phyloP scores from a whole-genome alignment of 2,329 filamentous ascomycete genomes.

The Trichophyton simii region DNA sequence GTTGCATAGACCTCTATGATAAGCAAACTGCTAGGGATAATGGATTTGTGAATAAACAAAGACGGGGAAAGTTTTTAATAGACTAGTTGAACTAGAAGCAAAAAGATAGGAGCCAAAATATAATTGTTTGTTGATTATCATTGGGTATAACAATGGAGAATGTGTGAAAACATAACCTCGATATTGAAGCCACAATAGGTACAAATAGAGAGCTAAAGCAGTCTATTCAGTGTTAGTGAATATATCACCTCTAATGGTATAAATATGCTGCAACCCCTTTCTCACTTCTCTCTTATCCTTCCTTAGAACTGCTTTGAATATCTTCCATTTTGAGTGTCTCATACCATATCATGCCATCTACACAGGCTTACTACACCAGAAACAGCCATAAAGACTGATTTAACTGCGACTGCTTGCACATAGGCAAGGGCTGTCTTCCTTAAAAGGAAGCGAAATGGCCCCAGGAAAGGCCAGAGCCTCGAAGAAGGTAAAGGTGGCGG shows the following conservation, averaged over 20 bases:
- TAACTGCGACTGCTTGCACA: neutral
- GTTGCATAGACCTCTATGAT: neutral
- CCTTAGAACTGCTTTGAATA: neutral
- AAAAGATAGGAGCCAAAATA: neutral
- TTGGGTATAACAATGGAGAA: neutral
- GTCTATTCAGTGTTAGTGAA: neutral
- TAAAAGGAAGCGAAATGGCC: constrained; percentile 1
- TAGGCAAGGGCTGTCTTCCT: neutral
- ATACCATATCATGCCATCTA: neutral
- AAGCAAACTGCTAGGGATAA: neutral
- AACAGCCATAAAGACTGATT: neutral
- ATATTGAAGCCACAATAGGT: neutral
- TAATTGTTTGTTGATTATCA: neutral
- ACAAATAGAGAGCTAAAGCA: neutral
- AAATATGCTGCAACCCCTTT: neutral
- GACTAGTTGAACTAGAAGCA: neutral
- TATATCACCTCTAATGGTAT: neutral
- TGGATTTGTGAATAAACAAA: neutral
- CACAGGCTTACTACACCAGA: neutral
- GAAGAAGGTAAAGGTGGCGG: neutral
- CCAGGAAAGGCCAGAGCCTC: neutral
- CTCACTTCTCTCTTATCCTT: neutral
- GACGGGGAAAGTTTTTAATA: neutral
- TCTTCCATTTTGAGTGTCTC: neutral
- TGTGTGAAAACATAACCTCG: neutral